Evolutionary conservation across 2,329 filamentous ascomycete genomes (phyloP).

Genomic region (Hypoxylon sp.): DNA sequence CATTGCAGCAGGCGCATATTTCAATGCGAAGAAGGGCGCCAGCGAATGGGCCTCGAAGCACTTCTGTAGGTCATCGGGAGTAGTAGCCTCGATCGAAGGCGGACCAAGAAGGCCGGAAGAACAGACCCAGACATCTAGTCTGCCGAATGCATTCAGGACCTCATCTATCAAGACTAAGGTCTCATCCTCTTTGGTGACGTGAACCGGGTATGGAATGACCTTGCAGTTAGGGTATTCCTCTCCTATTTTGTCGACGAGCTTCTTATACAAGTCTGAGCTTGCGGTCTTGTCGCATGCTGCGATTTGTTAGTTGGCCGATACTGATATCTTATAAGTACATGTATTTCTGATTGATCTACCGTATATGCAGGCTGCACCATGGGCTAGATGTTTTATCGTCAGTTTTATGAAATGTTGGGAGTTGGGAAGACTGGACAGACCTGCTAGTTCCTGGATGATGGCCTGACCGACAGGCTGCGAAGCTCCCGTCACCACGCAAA

Average conservation of each 20-base stretch:
- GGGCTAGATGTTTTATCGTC: slow-evolving; percentile 52
- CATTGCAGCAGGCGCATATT: slow-evolving; percentile 71
- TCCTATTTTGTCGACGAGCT: slow-evolving; percentile 53
- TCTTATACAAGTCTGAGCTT: slow-evolving; percentile 50
- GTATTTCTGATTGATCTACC: slow-evolving; percentile 43
- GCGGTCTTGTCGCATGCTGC: slow-evolving; percentile 59
- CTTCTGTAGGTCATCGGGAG: slow-evolving; percentile 62
- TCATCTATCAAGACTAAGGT: slow-evolving; percentile 70
- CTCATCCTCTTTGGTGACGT: slow-evolving; percentile 65
- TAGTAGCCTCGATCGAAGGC: slow-evolving; percentile 63
- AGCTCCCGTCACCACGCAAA: slow-evolving; percentile 70
- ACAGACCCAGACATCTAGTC: slow-evolving; percentile 69
- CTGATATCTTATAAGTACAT: no score
- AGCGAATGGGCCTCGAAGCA: slow-evolving; percentile 69
- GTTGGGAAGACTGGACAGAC: slow-evolving; percentile 44
- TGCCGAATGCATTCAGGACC: slow-evolving; percentile 65
- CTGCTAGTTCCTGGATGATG: slow-evolving; percentile 67
- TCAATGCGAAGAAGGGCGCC: slow-evolving; percentile 70
- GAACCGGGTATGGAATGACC: slow-evolving; percentile 68
- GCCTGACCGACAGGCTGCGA: slow-evolving; percentile 67
- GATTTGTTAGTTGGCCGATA: slow-evolving; percentile 26
- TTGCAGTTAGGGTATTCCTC: slow-evolving; percentile 63
- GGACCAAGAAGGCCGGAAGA: slow-evolving; percentile 66
- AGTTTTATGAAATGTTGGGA: slow-evolving; percentile 14
- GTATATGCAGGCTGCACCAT: slow-evolving; percentile 71